Evolutionary conservation across 2,329 filamentous ascomycete genomes (phyloP), one percentile per base, ranked within the genome.

Genomic region (Aspergillus aculeatus): DNA sequence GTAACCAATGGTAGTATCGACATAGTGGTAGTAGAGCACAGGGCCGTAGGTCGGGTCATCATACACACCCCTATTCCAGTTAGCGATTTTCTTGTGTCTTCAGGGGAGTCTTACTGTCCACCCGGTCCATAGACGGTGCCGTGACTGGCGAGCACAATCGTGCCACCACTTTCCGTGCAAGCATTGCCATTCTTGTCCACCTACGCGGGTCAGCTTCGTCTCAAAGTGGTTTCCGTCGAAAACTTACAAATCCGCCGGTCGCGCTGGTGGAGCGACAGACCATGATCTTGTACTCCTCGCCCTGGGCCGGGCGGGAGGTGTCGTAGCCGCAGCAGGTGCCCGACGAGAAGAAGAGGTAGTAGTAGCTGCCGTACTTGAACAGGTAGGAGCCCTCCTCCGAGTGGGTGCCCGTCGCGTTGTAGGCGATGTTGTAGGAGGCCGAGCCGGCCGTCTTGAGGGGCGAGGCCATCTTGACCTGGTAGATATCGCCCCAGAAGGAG

Each of bases 401-500:
- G 64, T 85, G 83, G 0, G 72, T 73, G 1, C 81, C 82, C 1
- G 72, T 75, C 0, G 81, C 72, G 49, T 86, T 78, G 71, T 81
- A 87, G 2, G 82, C 80, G 54, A 89, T 73, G 54, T 86, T 80
- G 59, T 78, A 74, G 0, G 81, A 72, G 11, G 72, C 67, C 1
- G 69, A 68, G 0, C 70, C 66, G 2, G 68, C 64, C 41, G 68
- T 72, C 2, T 69, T 68, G 5, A 75, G 75, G 1, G 64, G 65
- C 3, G 68, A 65, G 23, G 69, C 68, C 69, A 89, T 81, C 38
- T 77, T 69, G 1, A 85, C 84, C 68, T 86, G 84, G 75, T 84
- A 88, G 60, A 90, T 80, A 68, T 86, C 83, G 6, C 76, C 72
- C 86, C 87, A 91, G 80, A 89, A 91, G 12, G 85, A 88, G 24